These are phyloP conservation scores for Mycosarcoma mackinlayi DNA, from an alignment of 1,284 basidiomycete species.

Conservation along the genomic window DNA sequence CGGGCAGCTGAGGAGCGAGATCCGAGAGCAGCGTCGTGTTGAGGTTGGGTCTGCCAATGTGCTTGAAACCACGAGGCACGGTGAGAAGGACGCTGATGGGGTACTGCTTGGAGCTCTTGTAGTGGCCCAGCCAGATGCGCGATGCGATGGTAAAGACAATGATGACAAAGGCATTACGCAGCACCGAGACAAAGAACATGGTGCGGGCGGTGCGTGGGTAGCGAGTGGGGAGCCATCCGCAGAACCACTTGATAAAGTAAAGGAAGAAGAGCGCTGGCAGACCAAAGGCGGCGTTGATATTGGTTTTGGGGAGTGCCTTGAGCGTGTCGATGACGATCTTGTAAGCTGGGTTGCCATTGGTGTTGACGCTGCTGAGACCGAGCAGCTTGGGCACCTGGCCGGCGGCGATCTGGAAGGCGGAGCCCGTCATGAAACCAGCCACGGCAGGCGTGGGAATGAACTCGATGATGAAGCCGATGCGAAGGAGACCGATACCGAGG, in stretches of 20 bases:
- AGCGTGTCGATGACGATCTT: constrained; percentile 90
- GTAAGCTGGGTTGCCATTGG: constrained; percentile 75
- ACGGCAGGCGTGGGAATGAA: constrained; percentile 92
- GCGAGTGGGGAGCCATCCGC: constrained; percentile 74
- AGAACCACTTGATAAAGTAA: constrained; percentile 79
- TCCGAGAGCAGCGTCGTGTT: constrained; percentile 76
- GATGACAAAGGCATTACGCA: constrained; percentile 67
- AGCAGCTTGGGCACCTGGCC: constrained; percentile 66
- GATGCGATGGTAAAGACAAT: constrained; percentile 73
- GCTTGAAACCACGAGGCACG: constrained; percentile 73
- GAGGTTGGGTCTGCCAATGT: constrained; percentile 81
- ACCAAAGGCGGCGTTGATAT: constrained; percentile 89
- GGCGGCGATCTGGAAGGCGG: constrained; percentile 65
- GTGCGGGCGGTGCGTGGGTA: constrained; percentile 82
- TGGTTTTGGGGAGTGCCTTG: constrained; percentile 79
- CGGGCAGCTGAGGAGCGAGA: constrained; percentile 82
- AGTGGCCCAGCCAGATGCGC: constrained; percentile 56
- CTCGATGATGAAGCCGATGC: constrained; percentile 93
- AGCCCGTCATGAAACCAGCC: constrained; percentile 79
- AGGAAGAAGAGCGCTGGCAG: constrained; percentile 79
- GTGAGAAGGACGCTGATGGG: constrained; percentile 86
- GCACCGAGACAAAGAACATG: constrained; percentile 64
- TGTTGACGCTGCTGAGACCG: constrained; percentile 54
- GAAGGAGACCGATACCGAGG: constrained; percentile 89
- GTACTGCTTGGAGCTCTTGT: constrained; percentile 73